phyloP scores from a whole-genome alignment of 1,139 yeast species.

The Candida sp. region DNA sequence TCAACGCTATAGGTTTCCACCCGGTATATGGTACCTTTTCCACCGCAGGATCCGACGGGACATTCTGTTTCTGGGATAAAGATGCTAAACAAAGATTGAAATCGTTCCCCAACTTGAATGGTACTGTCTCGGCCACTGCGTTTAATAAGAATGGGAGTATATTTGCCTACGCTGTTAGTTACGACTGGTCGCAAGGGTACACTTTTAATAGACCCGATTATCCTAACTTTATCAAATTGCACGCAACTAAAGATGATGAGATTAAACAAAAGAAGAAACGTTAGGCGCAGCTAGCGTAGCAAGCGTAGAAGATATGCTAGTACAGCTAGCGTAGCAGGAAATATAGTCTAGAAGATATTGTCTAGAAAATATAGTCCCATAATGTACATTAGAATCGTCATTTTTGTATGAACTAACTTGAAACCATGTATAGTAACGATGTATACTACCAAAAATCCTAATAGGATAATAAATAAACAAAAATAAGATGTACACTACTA shows the following conservation, averaged over 20 bases:
- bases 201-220: conserved; percentile 72
- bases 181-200: conserved; percentile 94
- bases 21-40: conserved; percentile 89
- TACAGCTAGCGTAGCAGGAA: too few species aligned
- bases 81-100: conserved; percentile 87
- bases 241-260: conserved; percentile 83
- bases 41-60: conserved; percentile 95
- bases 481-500: too few species aligned
- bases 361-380: too few species aligned
- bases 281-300: conserved; percentile 5
- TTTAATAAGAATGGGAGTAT: conserved; percentile 83
- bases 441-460: too few species aligned
- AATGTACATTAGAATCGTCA: too few species aligned
- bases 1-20: conserved; percentile 82
- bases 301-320: too few species aligned
- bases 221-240: conserved; percentile 76
- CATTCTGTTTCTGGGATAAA: conserved; percentile 95
- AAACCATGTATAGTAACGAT: too few species aligned
- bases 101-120: conserved; percentile 71
- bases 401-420: too few species aligned
- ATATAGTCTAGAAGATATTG: too few species aligned
- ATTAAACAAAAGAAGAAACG: conserved; percentile 70
- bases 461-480: too few species aligned
- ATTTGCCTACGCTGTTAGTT: conserved; percentile 89
- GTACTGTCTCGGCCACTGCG: conserved; percentile 72